Conservation (phyloP, 2,329 filamentous ascomycete species). For the Claviceps purpurea region DNA sequence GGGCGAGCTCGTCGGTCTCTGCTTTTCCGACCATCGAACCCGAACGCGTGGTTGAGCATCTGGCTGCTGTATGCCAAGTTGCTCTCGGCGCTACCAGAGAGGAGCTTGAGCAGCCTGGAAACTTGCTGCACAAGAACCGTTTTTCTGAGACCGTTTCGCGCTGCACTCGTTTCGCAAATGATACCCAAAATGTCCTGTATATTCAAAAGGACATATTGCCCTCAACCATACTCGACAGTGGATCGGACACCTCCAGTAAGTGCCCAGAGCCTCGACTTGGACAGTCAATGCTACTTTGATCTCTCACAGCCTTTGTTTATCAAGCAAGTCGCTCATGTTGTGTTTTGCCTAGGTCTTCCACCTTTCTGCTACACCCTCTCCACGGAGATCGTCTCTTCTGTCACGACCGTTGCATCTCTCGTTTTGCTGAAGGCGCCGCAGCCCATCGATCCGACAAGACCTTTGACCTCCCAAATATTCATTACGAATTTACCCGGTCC, state of each 20-base stretch:
- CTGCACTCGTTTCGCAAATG: conserved; percentile 79
- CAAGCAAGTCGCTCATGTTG: background rate
- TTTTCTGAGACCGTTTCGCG: conserved; percentile 71
- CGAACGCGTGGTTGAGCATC: conserved; percentile 56
- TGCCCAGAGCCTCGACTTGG: background rate
- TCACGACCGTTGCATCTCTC: conserved; percentile 73
- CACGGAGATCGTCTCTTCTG: conserved; percentile 65
- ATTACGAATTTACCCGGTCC: conserved; percentile 84
- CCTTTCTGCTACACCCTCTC: conserved; percentile 68
- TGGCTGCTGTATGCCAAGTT: conserved; percentile 56
- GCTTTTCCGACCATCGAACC: conserved; percentile 50
- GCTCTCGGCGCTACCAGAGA: conserved; percentile 61
- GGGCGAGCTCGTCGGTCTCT: conserved; percentile 25
- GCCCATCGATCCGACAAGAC: conserved; percentile 71
- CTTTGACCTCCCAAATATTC: conserved; percentile 79
- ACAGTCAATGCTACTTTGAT: background rate
- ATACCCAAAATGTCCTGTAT: conserved; percentile 79
- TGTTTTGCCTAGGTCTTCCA: conserved; percentile 23
- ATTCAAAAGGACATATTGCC: conserved; percentile 68
- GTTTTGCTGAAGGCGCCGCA: conserved; percentile 81
- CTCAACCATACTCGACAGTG: conserved; percentile 38
- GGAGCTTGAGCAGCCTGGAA: conserved; percentile 71
- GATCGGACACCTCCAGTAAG: conserved; percentile 31
- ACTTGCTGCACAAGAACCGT: conserved; percentile 61
- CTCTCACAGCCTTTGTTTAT: background rate